These are phyloP conservation scores for Daldinia grandis DNA, from an alignment of 495 filamentous ascomycete genomes.

Conservation along the genomic window DNA sequence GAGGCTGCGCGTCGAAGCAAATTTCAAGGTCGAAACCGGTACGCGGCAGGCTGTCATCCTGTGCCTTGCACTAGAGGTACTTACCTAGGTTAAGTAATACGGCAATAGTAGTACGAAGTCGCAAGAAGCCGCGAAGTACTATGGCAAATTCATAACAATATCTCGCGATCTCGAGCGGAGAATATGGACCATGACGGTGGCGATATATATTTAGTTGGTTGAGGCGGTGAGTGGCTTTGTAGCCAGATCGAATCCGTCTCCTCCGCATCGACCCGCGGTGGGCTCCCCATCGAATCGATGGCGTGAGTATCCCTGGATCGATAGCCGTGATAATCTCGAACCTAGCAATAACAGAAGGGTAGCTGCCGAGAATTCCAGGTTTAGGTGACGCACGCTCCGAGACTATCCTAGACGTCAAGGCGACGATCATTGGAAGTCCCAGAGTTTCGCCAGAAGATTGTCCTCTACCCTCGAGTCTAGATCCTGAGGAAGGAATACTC, in stretches of 20 bases:
- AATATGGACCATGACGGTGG: slow-evolving; percentile 27
- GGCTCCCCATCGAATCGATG: slow-evolving; percentile 23
- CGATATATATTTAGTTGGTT: slow-evolving; percentile 16
- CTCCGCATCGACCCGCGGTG: slow-evolving; percentile 28
- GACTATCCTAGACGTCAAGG: slow-evolving; percentile 12
- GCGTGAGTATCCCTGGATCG: slow-evolving; percentile 21
- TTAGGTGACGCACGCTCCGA: slow-evolving; percentile 10
- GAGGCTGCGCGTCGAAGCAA: slow-evolving; percentile 43
- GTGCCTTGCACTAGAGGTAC: slow-evolving; percentile 41
- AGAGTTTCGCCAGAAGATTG: slow-evolving; percentile 62
- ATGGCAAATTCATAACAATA: slow-evolving; percentile 12
- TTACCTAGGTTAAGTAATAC: slow-evolving; percentile 22
- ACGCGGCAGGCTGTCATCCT: slow-evolving; percentile 38
- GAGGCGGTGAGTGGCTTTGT: slow-evolving; percentile 38
- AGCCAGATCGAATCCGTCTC: slow-evolving; percentile 24
- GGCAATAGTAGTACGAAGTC: slow-evolving; percentile 28
- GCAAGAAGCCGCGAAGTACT: slow-evolving; percentile 31
- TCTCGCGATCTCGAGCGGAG: slow-evolving; percentile 20
- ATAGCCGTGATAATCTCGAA: slow-evolving; percentile 19
- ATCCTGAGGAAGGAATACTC: slow-evolving; percentile 73
- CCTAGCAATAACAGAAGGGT: slow-evolving; percentile 10
- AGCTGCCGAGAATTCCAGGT: slow-evolving; percentile 13
- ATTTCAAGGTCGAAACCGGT: slow-evolving; percentile 35
- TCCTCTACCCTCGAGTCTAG: slow-evolving; percentile 51
- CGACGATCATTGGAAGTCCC: slow-evolving; percentile 58